Conservation (phyloP, 1,284 basidiomycete species). For the Cryptococcus sp. region DNA sequence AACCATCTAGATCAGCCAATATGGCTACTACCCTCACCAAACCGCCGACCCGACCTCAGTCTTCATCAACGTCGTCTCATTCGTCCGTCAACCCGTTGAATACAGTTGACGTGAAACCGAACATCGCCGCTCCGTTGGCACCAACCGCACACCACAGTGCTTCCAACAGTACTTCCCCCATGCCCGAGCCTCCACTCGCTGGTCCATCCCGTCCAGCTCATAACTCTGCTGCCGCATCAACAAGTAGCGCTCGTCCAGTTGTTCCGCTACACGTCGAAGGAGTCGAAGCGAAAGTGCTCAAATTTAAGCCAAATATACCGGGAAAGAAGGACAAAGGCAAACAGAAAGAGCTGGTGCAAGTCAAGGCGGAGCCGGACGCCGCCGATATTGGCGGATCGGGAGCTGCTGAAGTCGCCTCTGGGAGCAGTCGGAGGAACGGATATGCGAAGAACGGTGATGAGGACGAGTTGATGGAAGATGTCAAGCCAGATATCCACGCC, state of each 20-base stretch:
- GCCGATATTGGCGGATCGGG: too few species aligned
- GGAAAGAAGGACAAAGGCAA: conserved; percentile 7
- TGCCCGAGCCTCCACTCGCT: too few species aligned
- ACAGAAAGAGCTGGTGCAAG: neutral
- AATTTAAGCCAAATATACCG: conserved; percentile 13
- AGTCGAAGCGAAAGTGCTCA: conserved; percentile 5
- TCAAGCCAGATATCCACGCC: conserved; percentile 1
- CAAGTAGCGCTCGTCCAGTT: neutral
- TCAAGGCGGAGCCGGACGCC: conserved; percentile 8
- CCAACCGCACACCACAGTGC: too few species aligned
- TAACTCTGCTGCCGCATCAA: neutral
- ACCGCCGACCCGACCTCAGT: too few species aligned
- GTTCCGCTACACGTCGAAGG: too few species aligned
- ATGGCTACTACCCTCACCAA: too few species aligned
- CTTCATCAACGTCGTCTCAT: too few species aligned
- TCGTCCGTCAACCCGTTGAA: too few species aligned
- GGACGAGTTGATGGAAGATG: neutral
- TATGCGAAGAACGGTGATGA: conserved; percentile 3
- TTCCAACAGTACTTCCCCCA: too few species aligned
- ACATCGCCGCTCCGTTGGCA: too few species aligned
- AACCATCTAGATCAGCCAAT: too few species aligned
- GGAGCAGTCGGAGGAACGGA: neutral
- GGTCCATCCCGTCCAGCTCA: neutral
- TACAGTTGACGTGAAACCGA: too few species aligned
- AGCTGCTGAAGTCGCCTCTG: neutral